Evolutionary conservation across 768 basidiomycete genomes (phyloP).

Genomic region (Auricularia sp.): DNA sequence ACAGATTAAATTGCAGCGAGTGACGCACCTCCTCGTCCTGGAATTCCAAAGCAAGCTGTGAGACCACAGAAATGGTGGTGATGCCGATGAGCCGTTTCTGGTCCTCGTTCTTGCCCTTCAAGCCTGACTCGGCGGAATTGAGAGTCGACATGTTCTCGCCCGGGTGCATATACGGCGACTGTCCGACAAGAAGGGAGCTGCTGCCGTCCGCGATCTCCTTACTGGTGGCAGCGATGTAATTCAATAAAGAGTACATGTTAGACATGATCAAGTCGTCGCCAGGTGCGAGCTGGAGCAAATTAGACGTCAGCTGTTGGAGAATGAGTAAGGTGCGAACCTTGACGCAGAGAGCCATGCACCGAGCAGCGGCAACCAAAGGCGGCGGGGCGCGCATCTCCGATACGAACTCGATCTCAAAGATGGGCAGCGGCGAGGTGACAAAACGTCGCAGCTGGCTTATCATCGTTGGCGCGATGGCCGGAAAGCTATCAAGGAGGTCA

Average conservation of each 20-base stretch:
- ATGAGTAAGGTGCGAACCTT: conserved; percentile 21
- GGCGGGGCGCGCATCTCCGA: conserved; percentile 65
- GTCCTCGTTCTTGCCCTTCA: conserved; percentile 67
- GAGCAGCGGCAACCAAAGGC: conserved; percentile 75
- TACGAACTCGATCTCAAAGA: conserved; percentile 80
- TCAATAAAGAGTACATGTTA: conserved; percentile 92
- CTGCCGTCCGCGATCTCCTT: conserved; percentile 44
- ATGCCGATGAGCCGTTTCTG: conserved; percentile 77
- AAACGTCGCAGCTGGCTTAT: conserved; percentile 75
- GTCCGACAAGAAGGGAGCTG: not conserved
- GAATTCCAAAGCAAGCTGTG: conserved; percentile 80
- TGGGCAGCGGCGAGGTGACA: conserved; percentile 75
- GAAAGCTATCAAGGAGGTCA: conserved; percentile 45
- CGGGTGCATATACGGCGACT: conserved; percentile 6
- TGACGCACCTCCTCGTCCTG: conserved; percentile 49
- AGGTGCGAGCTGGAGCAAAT: conserved; percentile 44
- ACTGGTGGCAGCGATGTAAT: conserved; percentile 78
- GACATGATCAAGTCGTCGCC: conserved; percentile 88
- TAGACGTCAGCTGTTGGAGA: too few species aligned
- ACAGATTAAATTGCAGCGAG: conserved; percentile 25
- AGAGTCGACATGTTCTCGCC: conserved; percentile 38
- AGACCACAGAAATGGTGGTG: conserved; percentile 86
- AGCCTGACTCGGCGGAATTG: conserved; percentile 51
- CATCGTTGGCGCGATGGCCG: conserved; percentile 63
- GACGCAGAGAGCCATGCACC: conserved; percentile 83